Evolutionary conservation across 805 yeast genomes (phyloP).

Genomic region (Candida xyloterini): DNA sequence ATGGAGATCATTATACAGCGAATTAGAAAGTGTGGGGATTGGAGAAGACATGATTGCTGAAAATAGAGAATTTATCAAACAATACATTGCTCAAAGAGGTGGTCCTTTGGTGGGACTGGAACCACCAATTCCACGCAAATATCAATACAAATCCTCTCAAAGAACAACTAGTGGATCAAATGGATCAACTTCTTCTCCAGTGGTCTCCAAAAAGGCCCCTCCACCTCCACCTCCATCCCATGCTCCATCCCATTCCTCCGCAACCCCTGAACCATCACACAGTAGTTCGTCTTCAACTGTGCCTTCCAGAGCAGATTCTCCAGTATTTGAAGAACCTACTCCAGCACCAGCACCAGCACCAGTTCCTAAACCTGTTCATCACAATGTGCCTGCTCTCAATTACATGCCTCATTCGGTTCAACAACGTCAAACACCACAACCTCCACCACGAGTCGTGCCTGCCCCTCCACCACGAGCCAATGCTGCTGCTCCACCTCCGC

Average conservation of each 20-base stretch:
- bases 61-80: slow-evolving; percentile 76
- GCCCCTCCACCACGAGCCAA: slow-evolving; percentile 24
- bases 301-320: slow-evolving; percentile 7
- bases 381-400: slow-evolving; percentile 21
- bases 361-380: slow-evolving; percentile 25
- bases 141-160: slow-evolving; percentile 31
- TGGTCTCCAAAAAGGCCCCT: slow-evolving; percentile 33
- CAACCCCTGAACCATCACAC: slow-evolving; percentile 21
- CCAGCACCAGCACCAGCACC: background rate
- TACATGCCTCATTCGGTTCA: slow-evolving; percentile 14
- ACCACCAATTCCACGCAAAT: slow-evolving; percentile 75
- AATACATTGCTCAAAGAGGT: slow-evolving; percentile 69
- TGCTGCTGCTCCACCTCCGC: slow-evolving; percentile 25
- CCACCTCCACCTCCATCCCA: slow-evolving; percentile 38
- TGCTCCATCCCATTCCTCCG: slow-evolving; percentile 1
- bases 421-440: slow-evolving; percentile 8
- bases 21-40: slow-evolving; percentile 74
- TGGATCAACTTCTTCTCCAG: background rate
- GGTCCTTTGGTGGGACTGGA: slow-evolving; percentile 80
- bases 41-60: slow-evolving; percentile 88
- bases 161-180: slow-evolving; percentile 1
- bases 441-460: slow-evolving; percentile 16
- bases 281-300: slow-evolving; percentile 1
- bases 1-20: slow-evolving; percentile 73
- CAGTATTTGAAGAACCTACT: background rate